Base-by-base conservation (phyloP, 345 rosid genomes). In the Euclidium syriacum region DNA sequence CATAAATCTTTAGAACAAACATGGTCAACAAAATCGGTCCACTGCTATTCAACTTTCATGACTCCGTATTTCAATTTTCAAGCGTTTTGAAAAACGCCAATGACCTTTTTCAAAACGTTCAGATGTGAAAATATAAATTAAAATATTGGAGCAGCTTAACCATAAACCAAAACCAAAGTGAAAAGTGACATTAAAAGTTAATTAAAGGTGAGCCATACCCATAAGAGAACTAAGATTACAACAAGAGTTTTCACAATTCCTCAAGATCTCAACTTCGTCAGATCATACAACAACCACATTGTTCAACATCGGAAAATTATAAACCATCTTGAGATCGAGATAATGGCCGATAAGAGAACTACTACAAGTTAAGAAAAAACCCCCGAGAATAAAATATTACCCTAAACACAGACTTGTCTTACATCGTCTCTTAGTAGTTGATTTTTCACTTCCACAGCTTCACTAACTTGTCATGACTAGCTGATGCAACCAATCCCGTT, bases 401-500 rank as follows among this genome's bases (percentile, higher is more conserved):
- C 64, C 63, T 47, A 36, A 22, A 63, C 68, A 62, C 51, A 44
- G 32, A 34, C 58, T 14, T 48, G 12, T 62, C 58, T 25, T 39
- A 23, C 19, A 5, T n/a, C 14, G 17, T 14, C 19, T 6, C 68
- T 40, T 39, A 33, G 4, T 14, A 6, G 12, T 24, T 49, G 6
- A 3, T n/a, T n/a, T 34, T 36, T 80, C 73, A 87, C 72, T 86
- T 94, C 99, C 99, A 94, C 33, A 94, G 78, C 82, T 94, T 94
- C 64, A 94, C 87, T 44, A 58, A 65, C 80, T 84, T 86, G 73
- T 94, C 97, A 5, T 94, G 97, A 75, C 99, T 87, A 2, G 96
- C 99, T 14, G 99, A 94, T 41, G 99, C 97, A 52, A 94, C 86
- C 77, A 83, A 57, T 41, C 97, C 96, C 0, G 90, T 79, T 55